Evolutionary conservation across 352 stramenopile species (phyloP), one percentile per base, ranked within the genome.

Genomic region (Halophytophthora polymorphica): DNA sequence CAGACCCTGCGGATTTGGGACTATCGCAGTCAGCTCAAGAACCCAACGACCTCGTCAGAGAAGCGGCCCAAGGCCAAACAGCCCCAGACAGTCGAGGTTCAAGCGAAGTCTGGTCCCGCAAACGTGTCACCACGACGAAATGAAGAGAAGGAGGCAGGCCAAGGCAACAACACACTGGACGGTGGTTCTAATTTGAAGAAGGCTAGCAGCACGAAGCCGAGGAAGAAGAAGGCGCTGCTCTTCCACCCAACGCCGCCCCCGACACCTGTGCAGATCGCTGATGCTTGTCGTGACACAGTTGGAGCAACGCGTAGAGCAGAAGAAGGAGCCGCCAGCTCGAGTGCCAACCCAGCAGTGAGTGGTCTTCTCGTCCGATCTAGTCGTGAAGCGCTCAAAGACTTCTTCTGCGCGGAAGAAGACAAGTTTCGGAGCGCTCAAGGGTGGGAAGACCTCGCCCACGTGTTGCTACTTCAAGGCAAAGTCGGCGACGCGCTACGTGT

Each of bases 1-100:
- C 83, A 93, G 57, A 79, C 76, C 3, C 62, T 86, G 19, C 77
- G 79, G 4, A 13, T 86, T 11, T 93, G 82, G 82, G 56, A 77
- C 23, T 75, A 71, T n/a, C 63, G 46, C 46, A 37, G 65, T 0
- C 71, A 80, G 18, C 35, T 49, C 10, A 63, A 49, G 11, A 44
- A 58, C 1, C 17, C 36, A 44, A 37, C 28, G n/a, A 11, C 23
- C 10, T 50, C 43, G 22, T 14, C 35, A 17, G 73, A 67, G 48
- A 73, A 73, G 15, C 14, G 37, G 10, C 42, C 22, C 34, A 70
- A 72, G 41, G 51, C 58, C 10, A 66, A 63, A 40, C 50, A 66
- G 7, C 61, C 61, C 2, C 56, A 65, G 23, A 19, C 61, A 57
- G 36, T 66, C 38, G 37, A 50, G 22, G 18, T n/a, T 13, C 18